Evolutionary conservation across 2,329 filamentous ascomycete species (phyloP), one percentile per base, ranked within the genome.

Genomic region (Ophiostoma populinum): DNA sequence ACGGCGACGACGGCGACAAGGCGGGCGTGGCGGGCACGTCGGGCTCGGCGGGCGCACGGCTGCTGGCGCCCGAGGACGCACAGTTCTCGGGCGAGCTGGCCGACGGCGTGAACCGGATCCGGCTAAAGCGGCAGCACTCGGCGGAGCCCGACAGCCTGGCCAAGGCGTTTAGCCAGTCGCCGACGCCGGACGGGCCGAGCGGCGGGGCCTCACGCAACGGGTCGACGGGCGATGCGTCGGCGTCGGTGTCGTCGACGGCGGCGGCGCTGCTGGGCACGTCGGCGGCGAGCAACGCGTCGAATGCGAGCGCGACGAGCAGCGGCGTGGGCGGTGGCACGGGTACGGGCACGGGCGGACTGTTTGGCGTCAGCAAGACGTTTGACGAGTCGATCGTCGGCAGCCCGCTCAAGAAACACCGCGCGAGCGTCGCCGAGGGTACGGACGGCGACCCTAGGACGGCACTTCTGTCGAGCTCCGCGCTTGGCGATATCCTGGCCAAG

Each of bases 101-200:
- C 27, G 81, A 86, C 42, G 80, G 80, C 32, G 79, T 90, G 34
- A 71, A 81, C 47, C 76, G 82, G 46, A 87, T 90, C 54, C 79
- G 75, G 80, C 71, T 87, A 42, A 87, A 87, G 62, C 70, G 80
- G 43, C 76, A 80, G 43, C 80, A 83, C 51, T 86, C 80, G 8
- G 70, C 67, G 25, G 80, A 85, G 34, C 75, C 73, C 9, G 61
- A 78, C 15, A 63, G 61, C 47, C 11, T 18, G 1, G 16, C 6
- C 25, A 27, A 27, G 7, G 25, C 28, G 6, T 30, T 30, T 16
- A 32, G 30, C 30, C 21, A 32, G 15, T 32, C 30, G 19, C 30
- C 30, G 19, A 32, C 30, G 30, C 30, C 30, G 7, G 30, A 49
- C 52, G 43, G 42, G 7, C 2, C 21, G 13, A 13, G 13, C 31